Base-by-base conservation (phyloP, 1,139 yeast genomes). In the Nakaseomyces glabratus region DNA sequence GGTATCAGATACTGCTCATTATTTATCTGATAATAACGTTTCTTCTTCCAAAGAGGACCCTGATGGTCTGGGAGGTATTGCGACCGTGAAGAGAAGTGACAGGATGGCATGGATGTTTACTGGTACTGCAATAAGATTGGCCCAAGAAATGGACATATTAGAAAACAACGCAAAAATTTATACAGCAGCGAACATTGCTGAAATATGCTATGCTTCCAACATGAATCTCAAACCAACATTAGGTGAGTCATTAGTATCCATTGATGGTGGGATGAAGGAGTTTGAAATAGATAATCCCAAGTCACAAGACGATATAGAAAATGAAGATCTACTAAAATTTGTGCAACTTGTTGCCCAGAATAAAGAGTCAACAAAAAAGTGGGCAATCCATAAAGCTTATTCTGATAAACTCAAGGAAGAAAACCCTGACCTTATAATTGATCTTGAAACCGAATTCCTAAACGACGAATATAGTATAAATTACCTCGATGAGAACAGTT, bases 51-150 rank as follows among this genome's bases (percentile, higher is more conserved):
- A 38, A 13, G 43, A 44, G 16, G 47, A 61, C 17, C 74, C 69
- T 7, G 73, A 70, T 17, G 71, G 70, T 31, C 61, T 73, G 30
- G 80, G 85, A 0, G 95, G 95, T 0, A 62, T 84, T 31, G 85
- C 86, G 19, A 94, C 95, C 1, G 76, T 86, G 71, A 66, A 93
- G 47, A 65, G 95, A 49, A 77, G 90, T 47, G 88, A 84, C 53
- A 68, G 95, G 31, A 81, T 85, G 90, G 81, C 94, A 0, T 86
- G 95, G 90, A 81, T 85, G 90, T 68, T 85, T 42, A 78, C 84
- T 37, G 96, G 96, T 4, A 75, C 82, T 2, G 88, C 93, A 0
- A 82, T 84, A 3, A 65, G 96, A 37, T 61, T 88, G 30, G 93
- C 95, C 2, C 94, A 85, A 54, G 93, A 85, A 56, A 73, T 84